These are phyloP conservation scores for Parastagonospora nodorum DNA, from an alignment of 2,329 filamentous ascomycete species.

Conservation along the genomic window DNA sequence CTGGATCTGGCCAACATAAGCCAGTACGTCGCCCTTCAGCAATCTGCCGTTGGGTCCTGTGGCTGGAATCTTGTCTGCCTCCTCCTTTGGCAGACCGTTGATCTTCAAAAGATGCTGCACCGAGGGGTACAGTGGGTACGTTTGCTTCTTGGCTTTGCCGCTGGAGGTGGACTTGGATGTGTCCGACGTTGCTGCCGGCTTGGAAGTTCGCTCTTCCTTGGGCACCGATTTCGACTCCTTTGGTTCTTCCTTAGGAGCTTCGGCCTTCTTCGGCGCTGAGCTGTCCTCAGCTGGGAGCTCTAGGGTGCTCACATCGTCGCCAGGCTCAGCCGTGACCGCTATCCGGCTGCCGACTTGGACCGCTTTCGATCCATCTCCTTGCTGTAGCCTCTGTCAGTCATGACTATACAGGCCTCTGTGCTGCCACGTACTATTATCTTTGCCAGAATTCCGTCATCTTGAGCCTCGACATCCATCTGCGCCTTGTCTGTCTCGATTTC, in stretches of 20 bases:
- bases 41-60: slow-evolving; percentile 87
- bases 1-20: slow-evolving; percentile 80
- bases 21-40: slow-evolving; percentile 93
- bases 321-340: slow-evolving; percentile 79
- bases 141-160: slow-evolving; percentile 65
- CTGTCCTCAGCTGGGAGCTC: slow-evolving; percentile 74
- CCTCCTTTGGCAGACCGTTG: slow-evolving; percentile 75
- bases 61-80: slow-evolving; percentile 80
- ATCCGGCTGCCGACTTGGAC: slow-evolving; percentile 81
- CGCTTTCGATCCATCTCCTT: slow-evolving; percentile 73
- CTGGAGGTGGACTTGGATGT: slow-evolving; percentile 34
- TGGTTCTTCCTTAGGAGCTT: slow-evolving; percentile 39
- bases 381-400: slow-evolving; percentile 37
- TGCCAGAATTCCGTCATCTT: slow-evolving; percentile 83
- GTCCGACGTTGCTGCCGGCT: slow-evolving; percentile 32
- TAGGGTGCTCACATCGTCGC: slow-evolving; percentile 75
- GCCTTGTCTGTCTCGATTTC: slow-evolving; percentile 96
- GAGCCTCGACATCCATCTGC: slow-evolving; percentile 92
- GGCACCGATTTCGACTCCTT: slow-evolving; percentile 34
- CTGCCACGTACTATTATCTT: slow-evolving; percentile 68
- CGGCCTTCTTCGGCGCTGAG: slow-evolving; percentile 49
- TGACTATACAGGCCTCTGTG: background rate
- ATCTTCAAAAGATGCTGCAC: slow-evolving; percentile 80
- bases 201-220: slow-evolving; percentile 43
- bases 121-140: slow-evolving; percentile 78